Conservation (phyloP, 78 protist species). For the Cavenderia fasciculata region DNA sequence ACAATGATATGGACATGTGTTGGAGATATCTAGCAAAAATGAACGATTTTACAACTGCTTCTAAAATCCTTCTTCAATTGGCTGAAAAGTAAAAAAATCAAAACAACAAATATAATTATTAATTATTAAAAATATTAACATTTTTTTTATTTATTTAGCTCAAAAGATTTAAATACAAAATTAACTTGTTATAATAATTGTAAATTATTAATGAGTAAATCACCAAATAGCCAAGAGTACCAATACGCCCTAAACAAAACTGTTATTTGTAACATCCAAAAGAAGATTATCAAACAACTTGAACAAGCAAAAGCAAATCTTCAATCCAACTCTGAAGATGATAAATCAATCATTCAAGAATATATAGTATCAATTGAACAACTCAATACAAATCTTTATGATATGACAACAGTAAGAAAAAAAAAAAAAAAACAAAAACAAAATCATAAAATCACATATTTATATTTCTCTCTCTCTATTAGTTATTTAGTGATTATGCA, state of each 20-base stretch:
- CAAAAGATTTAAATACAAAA: conserved; percentile 1
- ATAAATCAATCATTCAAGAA: neutral
- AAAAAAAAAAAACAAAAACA: neutral
- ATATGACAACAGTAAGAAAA: conserved; percentile 14
- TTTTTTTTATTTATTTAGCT: neutral
- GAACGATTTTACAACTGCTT: neutral
- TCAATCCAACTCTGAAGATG: neutral
- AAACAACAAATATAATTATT: neutral
- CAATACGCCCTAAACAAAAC: no score
- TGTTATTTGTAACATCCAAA: conserved; percentile 27
- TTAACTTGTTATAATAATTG: conserved; percentile 23
- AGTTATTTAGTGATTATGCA: conserved; percentile 31
- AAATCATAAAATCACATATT: neutral
- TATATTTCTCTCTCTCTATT: neutral
- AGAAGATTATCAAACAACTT: conserved; percentile 1
- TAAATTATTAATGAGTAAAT: conserved; percentile 11
- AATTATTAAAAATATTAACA: neutral
- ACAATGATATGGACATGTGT: conserved; percentile 34
- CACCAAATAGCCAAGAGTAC: neutral
- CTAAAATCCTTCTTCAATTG: neutral
- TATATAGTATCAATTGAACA: neutral
- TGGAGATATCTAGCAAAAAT: conserved; percentile 50
- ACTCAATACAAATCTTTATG: conserved; percentile 9
- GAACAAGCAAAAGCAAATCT: neutral
- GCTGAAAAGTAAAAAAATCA: conserved; percentile 33